phyloP scores from a whole-genome alignment of 192 early-diverging fungal genomes.

The Glomus cerebriforme region DNA sequence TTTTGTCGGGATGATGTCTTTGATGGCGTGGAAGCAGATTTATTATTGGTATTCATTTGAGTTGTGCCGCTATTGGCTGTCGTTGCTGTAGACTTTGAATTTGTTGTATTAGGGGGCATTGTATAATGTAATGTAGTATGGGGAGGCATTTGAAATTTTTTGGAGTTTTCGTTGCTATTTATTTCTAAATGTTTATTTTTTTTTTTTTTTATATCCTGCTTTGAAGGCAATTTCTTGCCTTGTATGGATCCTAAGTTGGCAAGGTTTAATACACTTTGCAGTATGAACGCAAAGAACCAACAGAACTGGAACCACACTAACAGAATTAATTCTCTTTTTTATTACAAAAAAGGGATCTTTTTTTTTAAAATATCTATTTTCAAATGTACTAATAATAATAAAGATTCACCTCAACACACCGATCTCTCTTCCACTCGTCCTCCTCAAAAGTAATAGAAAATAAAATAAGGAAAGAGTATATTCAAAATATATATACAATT shows the following conservation, averaged over 20 bases:
- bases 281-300: background rate
- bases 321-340: background rate
- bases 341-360: background rate
- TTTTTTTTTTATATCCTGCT: background rate
- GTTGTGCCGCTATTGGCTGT: background rate
- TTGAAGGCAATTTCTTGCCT: background rate
- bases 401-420: constrained; percentile 5
- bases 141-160: constrained; percentile 17
- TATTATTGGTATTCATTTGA: constrained; percentile 3
- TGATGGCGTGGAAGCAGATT: constrained; percentile 1
- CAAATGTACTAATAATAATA: background rate
- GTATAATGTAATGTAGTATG: constrained; percentile 25
- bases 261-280: background rate
- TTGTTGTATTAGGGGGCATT: constrained; percentile 25
- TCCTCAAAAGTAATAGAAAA: background rate
- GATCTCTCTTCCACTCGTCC: constrained; percentile 1
- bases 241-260: background rate
- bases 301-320: constrained; percentile 4
- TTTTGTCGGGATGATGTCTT: background rate
- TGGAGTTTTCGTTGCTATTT: background rate
- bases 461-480: background rate
- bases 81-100: constrained; percentile 4
- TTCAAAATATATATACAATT: background rate
- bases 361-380: background rate
- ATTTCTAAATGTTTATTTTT: background rate